A percentile compares a stretch with the other conserved stretches of the same genome.
Conservation (phyloP, 352 stramenopile species). For the Phytopythium kandeliae region DNA sequence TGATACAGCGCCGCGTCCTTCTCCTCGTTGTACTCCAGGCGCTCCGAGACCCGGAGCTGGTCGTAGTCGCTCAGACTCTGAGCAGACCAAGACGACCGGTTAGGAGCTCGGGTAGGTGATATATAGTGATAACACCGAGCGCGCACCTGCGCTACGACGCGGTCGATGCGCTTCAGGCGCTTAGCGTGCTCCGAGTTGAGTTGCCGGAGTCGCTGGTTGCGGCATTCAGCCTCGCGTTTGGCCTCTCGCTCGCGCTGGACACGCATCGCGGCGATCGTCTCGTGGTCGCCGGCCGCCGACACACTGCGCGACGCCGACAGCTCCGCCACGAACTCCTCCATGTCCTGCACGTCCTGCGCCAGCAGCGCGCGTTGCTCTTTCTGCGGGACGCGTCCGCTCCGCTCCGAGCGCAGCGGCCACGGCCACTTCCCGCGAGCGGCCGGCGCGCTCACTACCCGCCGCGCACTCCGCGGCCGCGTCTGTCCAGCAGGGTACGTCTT, state of each 20-base stretch:
- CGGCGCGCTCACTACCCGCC: background rate
- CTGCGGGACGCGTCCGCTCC: conserved; percentile 1
- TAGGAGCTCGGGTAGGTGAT: no score
- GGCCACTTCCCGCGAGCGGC: background rate
- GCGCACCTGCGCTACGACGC: conserved; percentile 1
- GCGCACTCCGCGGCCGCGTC: background rate
- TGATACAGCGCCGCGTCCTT: conserved; percentile 17
- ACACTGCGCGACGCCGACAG: background rate
- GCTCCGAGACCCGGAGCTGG: background rate
- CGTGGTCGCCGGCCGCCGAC: background rate
- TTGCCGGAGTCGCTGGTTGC: conserved; percentile 3
- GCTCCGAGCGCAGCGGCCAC: conserved; percentile 6
- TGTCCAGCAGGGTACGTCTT: background rate
- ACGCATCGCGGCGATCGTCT: background rate
- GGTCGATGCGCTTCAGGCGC: conserved; percentile 5
- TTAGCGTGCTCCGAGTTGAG: conserved; percentile 1
- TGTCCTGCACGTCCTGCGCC: conserved; percentile 1
- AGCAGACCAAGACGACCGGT: no score
- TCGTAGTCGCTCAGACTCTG: conserved; percentile 5
- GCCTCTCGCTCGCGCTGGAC: conserved; percentile 3
- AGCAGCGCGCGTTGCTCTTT: conserved; percentile 6
- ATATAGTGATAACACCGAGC: no score
- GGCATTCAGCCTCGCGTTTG: conserved; percentile 5
- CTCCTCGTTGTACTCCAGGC: conserved; percentile 19
- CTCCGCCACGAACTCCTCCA: conserved; percentile 4